Percentiles rank a stretch among this genome's conserved stretches.
Conservation (phyloP, 345 rosid genomes). For the Hibiscus tridactylites region DNA sequence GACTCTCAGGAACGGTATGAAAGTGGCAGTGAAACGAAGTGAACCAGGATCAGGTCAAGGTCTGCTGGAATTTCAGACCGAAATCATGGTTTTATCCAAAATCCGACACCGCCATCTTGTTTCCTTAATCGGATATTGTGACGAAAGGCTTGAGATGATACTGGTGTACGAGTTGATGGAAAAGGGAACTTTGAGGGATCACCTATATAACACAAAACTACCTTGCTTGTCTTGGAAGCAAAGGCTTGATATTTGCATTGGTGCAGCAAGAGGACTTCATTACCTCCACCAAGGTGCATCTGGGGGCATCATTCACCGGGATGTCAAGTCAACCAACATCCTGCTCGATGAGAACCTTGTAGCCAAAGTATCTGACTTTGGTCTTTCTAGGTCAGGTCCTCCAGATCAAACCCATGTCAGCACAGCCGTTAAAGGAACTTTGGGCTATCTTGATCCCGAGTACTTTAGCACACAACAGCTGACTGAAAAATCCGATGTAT, state of each 20-base stretch:
- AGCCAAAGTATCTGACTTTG: conserved; percentile 59
- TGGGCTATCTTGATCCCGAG: conserved; percentile 55
- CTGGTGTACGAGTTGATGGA: conserved; percentile 57
- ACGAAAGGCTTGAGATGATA: conserved; percentile 51
- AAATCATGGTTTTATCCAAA: conserved; percentile 48
- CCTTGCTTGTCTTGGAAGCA: conserved; percentile 42
- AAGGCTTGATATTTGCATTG: conserved; percentile 55
- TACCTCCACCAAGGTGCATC: conserved; percentile 42
- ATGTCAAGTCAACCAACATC: conserved; percentile 55
- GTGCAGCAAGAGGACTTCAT: conserved; percentile 44
- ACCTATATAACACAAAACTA: conserved; percentile 27
- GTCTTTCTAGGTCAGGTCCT: conserved; percentile 38
- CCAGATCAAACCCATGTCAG: conserved; percentile 29
- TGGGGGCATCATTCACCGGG: conserved; percentile 48
- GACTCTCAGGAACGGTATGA: conserved; percentile 25
- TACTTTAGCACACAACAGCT: conserved; percentile 37
- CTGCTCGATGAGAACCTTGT: conserved; percentile 33
- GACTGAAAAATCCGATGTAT: conserved; percentile 55
- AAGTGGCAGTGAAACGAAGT: conserved; percentile 45
- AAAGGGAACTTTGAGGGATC: conserved; percentile 43
- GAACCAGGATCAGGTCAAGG: conserved; percentile 44
- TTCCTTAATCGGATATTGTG: conserved; percentile 61
- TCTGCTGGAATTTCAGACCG: conserved; percentile 41
- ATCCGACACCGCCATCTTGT: conserved; percentile 61
- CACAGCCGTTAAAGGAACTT: conserved; percentile 40